Base-by-base conservation (phyloP, 2,329 filamentous ascomycete genomes). In the Calonectria naviculata region DNA sequence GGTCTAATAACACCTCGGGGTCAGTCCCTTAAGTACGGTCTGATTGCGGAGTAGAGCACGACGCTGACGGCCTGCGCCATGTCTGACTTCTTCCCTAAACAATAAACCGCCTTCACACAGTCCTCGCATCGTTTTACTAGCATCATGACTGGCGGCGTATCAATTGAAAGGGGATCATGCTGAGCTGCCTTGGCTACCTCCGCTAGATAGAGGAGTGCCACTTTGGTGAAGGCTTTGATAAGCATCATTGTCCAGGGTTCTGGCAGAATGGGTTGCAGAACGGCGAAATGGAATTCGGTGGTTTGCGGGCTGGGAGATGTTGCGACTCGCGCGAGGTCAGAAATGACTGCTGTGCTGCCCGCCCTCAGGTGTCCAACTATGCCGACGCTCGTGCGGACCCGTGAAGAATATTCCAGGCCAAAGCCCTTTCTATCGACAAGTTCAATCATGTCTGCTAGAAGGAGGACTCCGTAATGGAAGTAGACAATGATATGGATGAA, bases 161-260 rank as follows among this genome's bases (percentile, higher is more conserved):
- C 76, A 1, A 77, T 58, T 4, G 75, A 70, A 17, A 66, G 54
- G 13, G 60, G 70, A 4, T 82, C 81, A 28, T 77, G 77, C 36
- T 74, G 71, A 38, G 74, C 74, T 44, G 73, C 70, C 65, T 78
- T 73, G 26, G 81, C 78, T 3, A 74, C 76, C 36, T 79, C 80
- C 9, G 84, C 80, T 4, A 90, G 74, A 21, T 82, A 78, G 15
- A 81, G 65, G 5, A 81, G 74, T 1, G 80, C 85, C 0, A 87
- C 86, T 75, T 85, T 87, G 24, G 86, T 83, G 69, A 90, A 90
- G 0, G 85, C 85, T 26, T 87, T 83, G 56, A 90, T 86, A 29
- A 90, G 79, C 2, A 90, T 85, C 38, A 87, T 85, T 1, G 88
- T 90, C 89, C 89, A 91, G 3, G 89, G 89, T 73, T 91, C 89